These are phyloP conservation scores for Leonotis leonurus DNA, from an alignment of 257 asterid genomes.

Conservation along the genomic window DNA sequence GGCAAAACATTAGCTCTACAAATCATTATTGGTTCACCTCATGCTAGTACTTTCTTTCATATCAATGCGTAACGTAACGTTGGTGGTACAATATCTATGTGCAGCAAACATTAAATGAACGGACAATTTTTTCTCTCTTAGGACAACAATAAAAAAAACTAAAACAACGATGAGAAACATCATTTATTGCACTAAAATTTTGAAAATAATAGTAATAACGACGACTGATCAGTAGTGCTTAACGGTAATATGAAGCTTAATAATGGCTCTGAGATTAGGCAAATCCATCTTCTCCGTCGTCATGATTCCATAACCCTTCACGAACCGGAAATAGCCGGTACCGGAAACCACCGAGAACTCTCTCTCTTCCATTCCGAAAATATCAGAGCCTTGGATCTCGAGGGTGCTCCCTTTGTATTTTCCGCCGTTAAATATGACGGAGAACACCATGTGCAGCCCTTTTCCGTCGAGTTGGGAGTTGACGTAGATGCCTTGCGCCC, in stretches of 20 bases:
- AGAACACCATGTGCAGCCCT: constrained; percentile 34
- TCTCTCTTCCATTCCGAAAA: constrained; percentile 28
- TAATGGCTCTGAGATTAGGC: constrained; percentile 31
- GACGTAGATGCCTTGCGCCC: constrained; percentile 50
- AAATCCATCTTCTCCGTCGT: constrained; percentile 36
- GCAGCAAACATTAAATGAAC: not conserved
- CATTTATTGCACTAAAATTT: not conserved
- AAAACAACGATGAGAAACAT: not conserved
- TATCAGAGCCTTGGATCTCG: constrained; percentile 45
- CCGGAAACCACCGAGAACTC: constrained; percentile 40
- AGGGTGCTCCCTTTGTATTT: constrained; percentile 38
- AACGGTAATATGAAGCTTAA: constrained; percentile 38
- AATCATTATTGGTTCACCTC: not conserved
- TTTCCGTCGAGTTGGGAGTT: constrained; percentile 48
- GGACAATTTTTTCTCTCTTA: not conserved
- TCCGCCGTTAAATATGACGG: constrained; percentile 41
- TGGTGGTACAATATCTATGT: not conserved
- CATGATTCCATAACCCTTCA: constrained; percentile 42
- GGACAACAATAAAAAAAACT: not conserved
- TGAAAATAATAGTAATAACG: no score
- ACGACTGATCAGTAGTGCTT: constrained; percentile 28
- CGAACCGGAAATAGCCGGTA: constrained; percentile 41
- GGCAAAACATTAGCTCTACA: not conserved
- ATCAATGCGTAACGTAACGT: not conserved
- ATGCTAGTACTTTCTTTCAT: not conserved